A percentile compares a stretch with the other conserved stretches of the same genome.
phyloP scores from a whole-genome alignment of 768 basidiomycete genomes.

The Mycena leptocephala region DNA sequence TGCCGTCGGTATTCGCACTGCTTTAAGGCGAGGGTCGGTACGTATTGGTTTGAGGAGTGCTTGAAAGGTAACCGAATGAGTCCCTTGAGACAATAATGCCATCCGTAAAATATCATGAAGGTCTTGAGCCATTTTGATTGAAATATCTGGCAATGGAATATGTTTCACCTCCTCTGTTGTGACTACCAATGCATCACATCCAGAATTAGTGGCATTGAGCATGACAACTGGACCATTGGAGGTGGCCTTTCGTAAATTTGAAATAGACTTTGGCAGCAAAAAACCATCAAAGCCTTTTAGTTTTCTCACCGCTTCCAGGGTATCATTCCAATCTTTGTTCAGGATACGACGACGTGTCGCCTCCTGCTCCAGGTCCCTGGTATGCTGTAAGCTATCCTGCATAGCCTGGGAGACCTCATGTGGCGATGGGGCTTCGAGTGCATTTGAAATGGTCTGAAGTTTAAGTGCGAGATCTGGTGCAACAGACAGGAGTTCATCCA shows the following conservation, averaged over 20 bases:
- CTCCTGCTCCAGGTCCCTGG: constrained; percentile 33
- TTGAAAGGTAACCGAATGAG: constrained; percentile 1
- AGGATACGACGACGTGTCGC: constrained; percentile 37
- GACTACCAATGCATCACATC: constrained; percentile 38
- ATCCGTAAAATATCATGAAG: not conserved
- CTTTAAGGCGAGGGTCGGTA: not conserved
- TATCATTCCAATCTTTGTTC: constrained; percentile 42
- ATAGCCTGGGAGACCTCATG: not conserved
- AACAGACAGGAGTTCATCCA: constrained; percentile 6
- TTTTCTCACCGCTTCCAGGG: constrained; percentile 43
- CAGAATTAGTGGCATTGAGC: constrained; percentile 45
- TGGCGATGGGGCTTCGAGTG: constrained; percentile 2
- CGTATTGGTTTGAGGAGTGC: constrained; percentile 6
- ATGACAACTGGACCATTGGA: constrained; percentile 51
- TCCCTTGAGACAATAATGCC: not conserved
- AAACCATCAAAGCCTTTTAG: constrained; percentile 43
- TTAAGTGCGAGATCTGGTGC: constrained; percentile 14
- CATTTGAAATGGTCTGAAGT: not conserved
- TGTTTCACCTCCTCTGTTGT: constrained; percentile 19
- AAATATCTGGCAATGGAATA: constrained; percentile 27
- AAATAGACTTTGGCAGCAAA: constrained; percentile 35
- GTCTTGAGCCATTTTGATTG: not conserved
- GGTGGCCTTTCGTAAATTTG: constrained; percentile 34
- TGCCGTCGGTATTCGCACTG: not conserved
- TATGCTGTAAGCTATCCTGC: constrained; percentile 2